Percentiles rank a stretch among this genome's conserved stretches.
Conservation (phyloP, 495 filamentous ascomycete species). For the Opeltia flavorubescens region DNA sequence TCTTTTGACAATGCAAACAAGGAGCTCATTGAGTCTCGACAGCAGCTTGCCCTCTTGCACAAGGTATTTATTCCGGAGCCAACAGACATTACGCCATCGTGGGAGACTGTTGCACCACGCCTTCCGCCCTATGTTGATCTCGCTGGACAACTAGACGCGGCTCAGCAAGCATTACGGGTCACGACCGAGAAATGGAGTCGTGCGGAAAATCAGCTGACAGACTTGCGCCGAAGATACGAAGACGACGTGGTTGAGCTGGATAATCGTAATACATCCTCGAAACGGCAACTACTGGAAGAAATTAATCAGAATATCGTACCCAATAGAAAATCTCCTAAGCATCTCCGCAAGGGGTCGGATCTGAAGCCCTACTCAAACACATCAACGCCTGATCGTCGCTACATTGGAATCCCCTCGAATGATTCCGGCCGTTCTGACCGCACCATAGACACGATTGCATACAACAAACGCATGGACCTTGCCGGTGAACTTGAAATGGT, state of each 20-base stretch:
- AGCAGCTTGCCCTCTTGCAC: constrained; percentile 65
- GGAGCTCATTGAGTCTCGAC: constrained; percentile 65
- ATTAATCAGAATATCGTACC: constrained; percentile 73
- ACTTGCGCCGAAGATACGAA: constrained; percentile 57
- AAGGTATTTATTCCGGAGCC: constrained; percentile 76
- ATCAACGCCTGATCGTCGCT: constrained; percentile 59
- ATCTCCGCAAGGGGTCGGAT: constrained; percentile 61
- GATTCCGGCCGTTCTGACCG: constrained; percentile 80
- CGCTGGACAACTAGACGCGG: constrained; percentile 77
- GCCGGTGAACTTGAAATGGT: constrained; percentile 83
- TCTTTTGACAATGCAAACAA: constrained; percentile 62
- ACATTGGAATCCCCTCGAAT: constrained; percentile 48
- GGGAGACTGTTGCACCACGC: constrained; percentile 46
- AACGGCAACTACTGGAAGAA: constrained; percentile 67
- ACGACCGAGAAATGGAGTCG: constrained; percentile 71
- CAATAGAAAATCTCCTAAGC: constrained; percentile 61
- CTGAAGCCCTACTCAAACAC: constrained; percentile 56
- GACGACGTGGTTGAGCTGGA: constrained; percentile 65
- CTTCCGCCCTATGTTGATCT: constrained; percentile 60
- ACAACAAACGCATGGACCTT: constrained; percentile 81
- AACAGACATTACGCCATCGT: constrained; percentile 40
- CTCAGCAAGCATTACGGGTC: constrained; percentile 71
- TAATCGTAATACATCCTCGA: constrained; percentile 54
- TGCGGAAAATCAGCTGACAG: constrained; percentile 70
- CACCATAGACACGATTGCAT: constrained; percentile 78